phyloP scores from a whole-genome alignment of 768 basidiomycete species.

The Coprinopsis cinerea region DNA sequence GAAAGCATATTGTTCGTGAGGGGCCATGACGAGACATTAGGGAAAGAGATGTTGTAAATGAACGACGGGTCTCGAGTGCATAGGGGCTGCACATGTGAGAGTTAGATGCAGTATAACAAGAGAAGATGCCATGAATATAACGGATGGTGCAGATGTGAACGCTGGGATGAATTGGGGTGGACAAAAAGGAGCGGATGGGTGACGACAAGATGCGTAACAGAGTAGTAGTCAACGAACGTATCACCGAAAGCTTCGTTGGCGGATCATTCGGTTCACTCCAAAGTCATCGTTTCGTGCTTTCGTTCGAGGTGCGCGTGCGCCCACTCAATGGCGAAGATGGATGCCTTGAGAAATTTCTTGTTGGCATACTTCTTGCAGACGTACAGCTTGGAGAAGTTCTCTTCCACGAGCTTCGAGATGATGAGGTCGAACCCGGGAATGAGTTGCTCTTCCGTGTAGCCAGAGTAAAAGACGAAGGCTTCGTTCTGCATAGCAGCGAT shows the following conservation, averaged over 20 bases:
- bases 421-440: conserved; percentile 75
- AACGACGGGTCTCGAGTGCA: conserved; percentile 17
- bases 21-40: conserved; percentile 18
- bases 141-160: neutral
- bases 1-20: conserved; percentile 22
- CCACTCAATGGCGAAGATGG: conserved; percentile 72
- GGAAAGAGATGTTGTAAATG: conserved; percentile 13
- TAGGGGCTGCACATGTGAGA: conserved; percentile 6
- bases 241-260: neutral
- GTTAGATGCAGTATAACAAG: conserved; percentile 9
- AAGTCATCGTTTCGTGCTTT: conserved; percentile 39
- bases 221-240: neutral
- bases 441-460: conserved; percentile 85
- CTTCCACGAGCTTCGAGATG: conserved; percentile 75
- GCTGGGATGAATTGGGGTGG: conserved; percentile 4
- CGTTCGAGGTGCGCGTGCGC: conserved; percentile 45
- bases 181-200: conserved; percentile 5
- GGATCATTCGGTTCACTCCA: conserved; percentile 32
- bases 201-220: neutral
- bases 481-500: conserved; percentile 55
- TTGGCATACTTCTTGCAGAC: conserved; percentile 95
- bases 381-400: conserved; percentile 76
- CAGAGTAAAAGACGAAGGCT: conserved; percentile 88
- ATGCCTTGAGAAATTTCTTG: conserved; percentile 97
- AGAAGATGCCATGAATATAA: neutral